These are phyloP conservation scores for Dispira parvispora DNA, from an alignment of 192 early-diverging fungal genomes.

Conservation along the genomic window DNA sequence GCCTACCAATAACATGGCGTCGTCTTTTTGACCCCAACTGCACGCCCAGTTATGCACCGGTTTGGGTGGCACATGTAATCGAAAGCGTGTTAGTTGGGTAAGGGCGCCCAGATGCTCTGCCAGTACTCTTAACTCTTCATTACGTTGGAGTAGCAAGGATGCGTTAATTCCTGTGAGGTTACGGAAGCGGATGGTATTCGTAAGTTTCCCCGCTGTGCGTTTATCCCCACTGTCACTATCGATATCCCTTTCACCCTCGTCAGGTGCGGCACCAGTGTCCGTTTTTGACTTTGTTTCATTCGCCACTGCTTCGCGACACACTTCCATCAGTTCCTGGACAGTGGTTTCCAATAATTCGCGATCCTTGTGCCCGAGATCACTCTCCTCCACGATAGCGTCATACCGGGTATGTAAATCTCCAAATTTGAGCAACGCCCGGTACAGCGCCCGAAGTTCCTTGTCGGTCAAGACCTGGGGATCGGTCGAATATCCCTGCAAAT, in stretches of 20 bases:
- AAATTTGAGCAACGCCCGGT: slow-evolving; percentile 62
- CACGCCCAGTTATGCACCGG: slow-evolving; percentile 70
- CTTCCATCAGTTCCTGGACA: slow-evolving; percentile 25
- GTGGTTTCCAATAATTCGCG: slow-evolving; percentile 22
- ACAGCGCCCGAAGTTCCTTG: slow-evolving; percentile 72
- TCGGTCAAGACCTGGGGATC: slow-evolving; percentile 38
- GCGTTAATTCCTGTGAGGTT: slow-evolving; percentile 78
- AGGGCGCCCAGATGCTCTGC: slow-evolving; percentile 36
- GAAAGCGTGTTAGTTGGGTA: slow-evolving; percentile 49
- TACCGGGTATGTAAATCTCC: slow-evolving; percentile 66
- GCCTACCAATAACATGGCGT: slow-evolving; percentile 90
- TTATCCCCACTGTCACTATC: slow-evolving; percentile 21
- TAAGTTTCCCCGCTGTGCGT: not conserved
- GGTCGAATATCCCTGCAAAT: slow-evolving; percentile 12
- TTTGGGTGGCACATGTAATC: slow-evolving; percentile 64
- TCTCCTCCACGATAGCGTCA: slow-evolving; percentile 65
- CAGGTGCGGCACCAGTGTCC: not conserved
- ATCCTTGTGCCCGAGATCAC: slow-evolving; percentile 54
- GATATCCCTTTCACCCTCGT: not conserved
- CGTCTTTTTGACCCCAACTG: slow-evolving; percentile 80
- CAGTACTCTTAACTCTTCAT: slow-evolving; percentile 55
- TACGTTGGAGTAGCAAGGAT: slow-evolving; percentile 50
- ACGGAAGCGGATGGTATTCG: slow-evolving; percentile 26
- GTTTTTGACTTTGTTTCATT: not conserved
- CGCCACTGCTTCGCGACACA: slow-evolving; percentile 14